Evolutionary conservation across 73 alveolate species (phyloP), one percentile per base, ranked within the genome.

Genomic region (Blepharisma japonicum): DNA sequence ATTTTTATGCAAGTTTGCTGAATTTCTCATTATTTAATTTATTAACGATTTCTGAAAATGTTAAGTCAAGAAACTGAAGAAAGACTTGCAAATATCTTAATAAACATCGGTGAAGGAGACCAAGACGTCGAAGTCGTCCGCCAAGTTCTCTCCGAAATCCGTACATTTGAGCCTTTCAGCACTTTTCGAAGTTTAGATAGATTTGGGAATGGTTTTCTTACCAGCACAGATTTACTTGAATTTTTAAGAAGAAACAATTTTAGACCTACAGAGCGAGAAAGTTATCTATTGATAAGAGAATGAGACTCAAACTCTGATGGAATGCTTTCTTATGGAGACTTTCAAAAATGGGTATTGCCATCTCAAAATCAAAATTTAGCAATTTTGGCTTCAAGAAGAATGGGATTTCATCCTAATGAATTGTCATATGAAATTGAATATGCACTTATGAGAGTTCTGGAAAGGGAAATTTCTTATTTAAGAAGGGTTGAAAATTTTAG

Each of bases 351-450:
- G n/a, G 71, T 61, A 3, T 4, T 61, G 2, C 42, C 77, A 11
- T 23, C 77, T 32, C 42, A 32, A 32, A 72, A 72, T 8, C 27
- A 45, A 71, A 14, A 7, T 20, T 54, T 71, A 45, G 14, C 51
- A 46, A 72, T 49, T 72, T 39, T 71, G 6, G 56, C 81, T 18
- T 42, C 39, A n/a, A n/a, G 23, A 53, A 53, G 68, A 20, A 45
- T 45, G 49, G 49, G 42, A 18, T 6, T 72, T 20, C 61, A 38
- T 72, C 45, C 50, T 23, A 20, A 25, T 7, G 6, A 5, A 50
- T 67, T 81, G n/a, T 76, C 89, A 2, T 74, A 46, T 21, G 84
- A 79, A 21, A 68, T 81, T 20, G 94, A 87, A 46, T 32, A 80
- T 55, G 77, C 85, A n/a, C 66, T 87, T 14, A 80, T 83, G 6